Evolutionary conservation across 768 basidiomycete genomes (phyloP).

Genomic region (Xerocomellus chrysenteron): DNA sequence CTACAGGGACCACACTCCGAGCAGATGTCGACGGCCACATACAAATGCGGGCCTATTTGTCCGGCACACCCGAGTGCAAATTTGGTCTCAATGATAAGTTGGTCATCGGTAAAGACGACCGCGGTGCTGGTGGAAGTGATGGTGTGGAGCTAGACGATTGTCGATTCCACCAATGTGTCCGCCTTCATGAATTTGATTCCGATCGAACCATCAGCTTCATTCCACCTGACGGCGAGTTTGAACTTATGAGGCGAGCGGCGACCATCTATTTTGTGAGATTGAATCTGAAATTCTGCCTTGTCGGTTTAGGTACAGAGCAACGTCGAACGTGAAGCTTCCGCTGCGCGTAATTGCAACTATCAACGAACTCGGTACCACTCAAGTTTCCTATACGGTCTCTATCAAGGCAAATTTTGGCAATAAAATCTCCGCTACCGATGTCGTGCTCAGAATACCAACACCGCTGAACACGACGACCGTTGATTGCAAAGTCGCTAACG

Average conservation of each 20-base stretch:
- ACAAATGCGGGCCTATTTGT: conserved; percentile 95
- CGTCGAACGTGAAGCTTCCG: conserved; percentile 94
- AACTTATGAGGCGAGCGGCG: conserved; percentile 82
- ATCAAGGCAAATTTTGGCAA: conserved; percentile 87
- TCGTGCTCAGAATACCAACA: conserved; percentile 92
- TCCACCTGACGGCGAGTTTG: conserved; percentile 98
- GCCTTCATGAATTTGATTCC: conserved; percentile 92
- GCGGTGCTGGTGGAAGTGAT: conserved; percentile 52
- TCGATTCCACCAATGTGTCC: conserved; percentile 97
- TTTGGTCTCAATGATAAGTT: conserved; percentile 99
- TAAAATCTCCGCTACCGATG: conserved; percentile 91
- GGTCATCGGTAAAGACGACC: conserved; percentile 82
- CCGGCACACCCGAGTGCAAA: conserved; percentile 97
- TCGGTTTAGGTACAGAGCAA: conserved; percentile 80
- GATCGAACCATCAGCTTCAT: conserved; percentile 94
- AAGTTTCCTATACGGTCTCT: conserved; percentile 87
- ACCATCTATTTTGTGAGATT: background rate
- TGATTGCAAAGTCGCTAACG: conserved; percentile 86
- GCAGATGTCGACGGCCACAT: conserved; percentile 98
- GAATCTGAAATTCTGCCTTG: background rate
- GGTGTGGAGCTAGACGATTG: conserved; percentile 98
- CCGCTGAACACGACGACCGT: conserved; percentile 92
- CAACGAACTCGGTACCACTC: conserved; percentile 87
- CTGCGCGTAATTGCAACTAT: conserved; percentile 87
- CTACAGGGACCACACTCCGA: conserved; percentile 81